Conservation (phyloP, 768 basidiomycete genomes). For the Xerocomus spinulosus region DNA sequence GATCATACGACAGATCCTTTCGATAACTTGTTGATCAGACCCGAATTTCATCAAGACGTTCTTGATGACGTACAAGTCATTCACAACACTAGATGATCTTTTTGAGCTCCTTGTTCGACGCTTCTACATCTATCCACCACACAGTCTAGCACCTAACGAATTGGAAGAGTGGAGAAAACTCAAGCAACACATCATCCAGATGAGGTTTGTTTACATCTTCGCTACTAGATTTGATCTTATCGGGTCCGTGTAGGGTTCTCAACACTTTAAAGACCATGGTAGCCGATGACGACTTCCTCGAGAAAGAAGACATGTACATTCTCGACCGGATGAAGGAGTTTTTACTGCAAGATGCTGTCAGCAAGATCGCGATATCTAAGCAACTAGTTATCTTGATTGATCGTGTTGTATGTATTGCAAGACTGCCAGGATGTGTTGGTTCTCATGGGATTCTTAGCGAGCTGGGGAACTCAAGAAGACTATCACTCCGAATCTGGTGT, state of each 20-base stretch:
- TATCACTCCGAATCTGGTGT: slow-evolving; percentile 47
- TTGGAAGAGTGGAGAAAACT: slow-evolving; percentile 73
- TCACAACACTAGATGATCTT: slow-evolving; percentile 77
- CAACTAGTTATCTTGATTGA: slow-evolving; percentile 71
- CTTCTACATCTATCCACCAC: slow-evolving; percentile 74
- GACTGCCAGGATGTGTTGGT: not conserved
- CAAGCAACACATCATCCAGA: slow-evolving; percentile 84
- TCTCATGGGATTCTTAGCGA: slow-evolving; percentile 31
- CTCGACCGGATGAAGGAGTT: slow-evolving; percentile 82
- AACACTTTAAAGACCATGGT: slow-evolving; percentile 92
- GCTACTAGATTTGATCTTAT: slow-evolving; percentile 1
- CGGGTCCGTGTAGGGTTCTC: slow-evolving; percentile 49
- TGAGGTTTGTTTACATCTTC: slow-evolving; percentile 54
- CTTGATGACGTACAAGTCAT: slow-evolving; percentile 94
- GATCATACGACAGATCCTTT: not conserved
- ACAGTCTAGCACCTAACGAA: slow-evolving; percentile 57
- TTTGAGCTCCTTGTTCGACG: slow-evolving; percentile 77
- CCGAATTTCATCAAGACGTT: slow-evolving; percentile 82
- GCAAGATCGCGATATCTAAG: slow-evolving; percentile 65
- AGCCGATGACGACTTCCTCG: slow-evolving; percentile 75
- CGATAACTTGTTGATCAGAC: slow-evolving; percentile 40
- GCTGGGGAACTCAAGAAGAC: slow-evolving; percentile 58
- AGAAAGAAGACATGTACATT: slow-evolving; percentile 80
- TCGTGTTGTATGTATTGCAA: slow-evolving; percentile 57
- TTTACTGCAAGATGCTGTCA: slow-evolving; percentile 58